phyloP scores from a whole-genome alignment of 2,329 filamentous ascomycete genomes.

The Penicillium aurantiogriseum region DNA sequence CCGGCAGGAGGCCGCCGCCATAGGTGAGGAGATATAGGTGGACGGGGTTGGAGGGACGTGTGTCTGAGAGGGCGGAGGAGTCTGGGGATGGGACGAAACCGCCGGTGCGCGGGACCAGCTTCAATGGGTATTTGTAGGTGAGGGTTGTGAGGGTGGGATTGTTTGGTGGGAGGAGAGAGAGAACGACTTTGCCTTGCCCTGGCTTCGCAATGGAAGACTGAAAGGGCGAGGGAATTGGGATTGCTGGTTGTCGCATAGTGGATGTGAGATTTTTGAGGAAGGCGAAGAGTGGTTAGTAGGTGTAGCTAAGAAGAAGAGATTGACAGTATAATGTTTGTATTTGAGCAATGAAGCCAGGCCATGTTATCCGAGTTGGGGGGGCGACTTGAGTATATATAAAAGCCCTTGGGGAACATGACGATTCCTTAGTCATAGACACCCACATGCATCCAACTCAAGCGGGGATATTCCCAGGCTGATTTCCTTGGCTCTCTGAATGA shows the following conservation, averaged over 20 bases:
- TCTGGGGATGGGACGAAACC: slow-evolving; percentile 55
- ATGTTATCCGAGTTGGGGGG: slow-evolving; percentile 8
- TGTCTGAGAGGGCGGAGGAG: slow-evolving; percentile 22
- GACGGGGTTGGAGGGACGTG: slow-evolving; percentile 54
- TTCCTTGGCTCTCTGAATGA: slow-evolving; percentile 4
- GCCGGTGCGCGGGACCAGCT: slow-evolving; percentile 79
- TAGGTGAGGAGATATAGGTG: slow-evolving; percentile 91
- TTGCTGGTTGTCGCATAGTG: slow-evolving; percentile 26
- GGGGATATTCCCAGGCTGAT: slow-evolving; percentile 12
- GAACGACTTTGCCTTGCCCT: slow-evolving; percentile 75
- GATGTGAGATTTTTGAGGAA: not conserved
- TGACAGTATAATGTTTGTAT: not conserved
- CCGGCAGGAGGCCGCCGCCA: slow-evolving; percentile 86
- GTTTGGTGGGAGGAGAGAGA: slow-evolving; percentile 68
- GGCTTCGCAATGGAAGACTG: slow-evolving; percentile 69
- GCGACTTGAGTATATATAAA: slow-evolving; percentile 2
- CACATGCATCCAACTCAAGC: slow-evolving; percentile 1
- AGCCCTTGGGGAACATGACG: not conserved
- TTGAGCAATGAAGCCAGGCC: not conserved
- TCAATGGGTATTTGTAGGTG: slow-evolving; percentile 90
- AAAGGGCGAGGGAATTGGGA: slow-evolving; percentile 65
- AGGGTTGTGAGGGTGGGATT: slow-evolving; percentile 71
- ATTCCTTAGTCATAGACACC: slow-evolving; percentile 16
- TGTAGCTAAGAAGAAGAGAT: too few relatives aligned
- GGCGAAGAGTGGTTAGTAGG: not conserved